Evolutionary conservation across 768 basidiomycete genomes (phyloP).

Genomic region (Lentinula raphanica): DNA sequence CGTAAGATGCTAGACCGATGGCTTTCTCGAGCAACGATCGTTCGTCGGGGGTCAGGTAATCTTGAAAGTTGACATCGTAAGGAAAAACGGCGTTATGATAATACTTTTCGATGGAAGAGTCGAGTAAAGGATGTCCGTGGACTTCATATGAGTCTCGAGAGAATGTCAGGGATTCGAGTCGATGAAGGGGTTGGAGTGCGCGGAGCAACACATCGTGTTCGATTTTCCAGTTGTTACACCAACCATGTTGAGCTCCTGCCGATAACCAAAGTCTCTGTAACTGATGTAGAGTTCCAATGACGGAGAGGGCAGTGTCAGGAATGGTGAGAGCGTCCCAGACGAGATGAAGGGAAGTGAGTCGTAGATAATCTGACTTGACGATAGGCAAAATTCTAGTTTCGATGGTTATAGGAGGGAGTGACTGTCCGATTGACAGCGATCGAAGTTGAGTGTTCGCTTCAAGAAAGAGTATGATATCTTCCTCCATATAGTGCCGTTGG

Average conservation of each 20-base stretch:
- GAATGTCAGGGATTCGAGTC: conserved; percentile 21
- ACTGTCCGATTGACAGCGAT: conserved; percentile 15
- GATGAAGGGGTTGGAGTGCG: conserved; percentile 16
- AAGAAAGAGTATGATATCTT: conserved; percentile 18
- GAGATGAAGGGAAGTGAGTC: conserved; percentile 21
- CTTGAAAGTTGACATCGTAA: background rate
- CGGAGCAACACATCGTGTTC: conserved; percentile 17
- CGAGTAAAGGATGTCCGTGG: conserved; percentile 19
- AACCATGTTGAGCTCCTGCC: conserved; percentile 18
- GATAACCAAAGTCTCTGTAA: conserved; percentile 24
- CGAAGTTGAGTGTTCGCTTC: conserved; percentile 20
- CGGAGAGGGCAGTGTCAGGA: conserved; percentile 14
- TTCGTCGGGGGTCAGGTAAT: conserved; percentile 2
- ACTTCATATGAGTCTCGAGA: conserved; percentile 25
- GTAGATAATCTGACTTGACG: conserved; percentile 11
- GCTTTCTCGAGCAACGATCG: background rate
- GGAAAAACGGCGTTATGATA: conserved; percentile 21
- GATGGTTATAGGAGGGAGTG: conserved; percentile 13
- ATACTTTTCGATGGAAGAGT: conserved; percentile 17
- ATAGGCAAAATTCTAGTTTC: conserved; percentile 15
- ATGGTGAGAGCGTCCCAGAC: conserved; percentile 16
- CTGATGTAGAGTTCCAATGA: conserved; percentile 15
- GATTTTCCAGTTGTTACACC: conserved; percentile 22
- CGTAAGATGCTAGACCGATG: background rate
- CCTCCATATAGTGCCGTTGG: conserved; percentile 5